Base-by-base conservation (phyloP, 2,329 filamentous ascomycete genomes). In the Bisporella sp. region DNA sequence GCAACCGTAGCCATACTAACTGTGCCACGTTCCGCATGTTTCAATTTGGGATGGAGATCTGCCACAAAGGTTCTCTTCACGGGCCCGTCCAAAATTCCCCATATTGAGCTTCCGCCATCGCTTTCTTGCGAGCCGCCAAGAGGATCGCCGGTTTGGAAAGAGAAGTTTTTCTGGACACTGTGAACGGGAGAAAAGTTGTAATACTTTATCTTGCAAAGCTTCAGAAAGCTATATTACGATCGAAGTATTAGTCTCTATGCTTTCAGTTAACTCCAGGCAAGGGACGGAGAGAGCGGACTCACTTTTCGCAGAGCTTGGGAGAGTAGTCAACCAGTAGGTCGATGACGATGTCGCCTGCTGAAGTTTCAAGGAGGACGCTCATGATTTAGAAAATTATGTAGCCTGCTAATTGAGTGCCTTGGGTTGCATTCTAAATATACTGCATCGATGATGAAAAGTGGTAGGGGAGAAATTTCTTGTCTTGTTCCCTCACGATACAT, bases 201-300 rank as follows among this genome's bases (percentile, higher is more conserved):
- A 73, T 97, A 99, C 74, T 96, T 99, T 71, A 90, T 76, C 73
- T 97, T 97, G 81, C 93, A 96, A 61, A 99, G 87, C 77, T 99
- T 97, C 51, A 99, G 75, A 69, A 99, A 97, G 77, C 89, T 95
- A 69, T 56, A 66, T 63, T 60, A 64, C 52, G 60, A 61, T 63
- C 35, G 64, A 69, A 58, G 63, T 74, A 74, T 82, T 73, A 76
- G 74, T 73, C 63, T 71, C 66, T 55, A 64, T 54, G 67, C 68
- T 66, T 73, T 85, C 73, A 83, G 80, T 73, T 63, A 63, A 50
- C 56, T 57, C 52, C 53, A 52, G 50, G 41, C 50, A 51, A 37
- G 45, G 46, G 40, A 50, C 46, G 5, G 45, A 30, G 32, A 53
- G 51, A 46, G 32, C 42, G 35, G n/a, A 77, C 87, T 76, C 74